These are phyloP conservation scores for Sanghuangporus weigelae DNA, from an alignment of 1,284 basidiomycete species.

Conservation along the genomic window DNA sequence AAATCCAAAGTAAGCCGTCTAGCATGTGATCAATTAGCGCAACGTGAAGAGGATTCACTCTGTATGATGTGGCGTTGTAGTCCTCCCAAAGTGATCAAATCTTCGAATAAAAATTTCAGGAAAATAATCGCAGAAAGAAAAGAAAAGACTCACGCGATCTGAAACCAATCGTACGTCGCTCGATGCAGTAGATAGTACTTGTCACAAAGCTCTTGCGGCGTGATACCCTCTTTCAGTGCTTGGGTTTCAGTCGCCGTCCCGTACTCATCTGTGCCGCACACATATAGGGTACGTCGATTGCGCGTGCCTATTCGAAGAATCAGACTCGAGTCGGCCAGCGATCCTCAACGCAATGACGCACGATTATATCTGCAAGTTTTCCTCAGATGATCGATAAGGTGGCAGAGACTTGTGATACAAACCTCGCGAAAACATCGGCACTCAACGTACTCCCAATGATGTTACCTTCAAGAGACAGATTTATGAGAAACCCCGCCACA, in stretches of 20 bases:
- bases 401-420: slow-evolving; percentile 32
- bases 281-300: slow-evolving; percentile 72
- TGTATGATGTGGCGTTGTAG: slow-evolving; percentile 87
- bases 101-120: slow-evolving; percentile 37
- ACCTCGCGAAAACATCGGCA: slow-evolving; percentile 96
- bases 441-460: slow-evolving; percentile 96
- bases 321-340: not conserved
- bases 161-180: slow-evolving; percentile 95
- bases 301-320: slow-evolving; percentile 50
- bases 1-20: slow-evolving; percentile 14
- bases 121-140: slow-evolving; percentile 3
- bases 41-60: slow-evolving; percentile 47
- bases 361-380: slow-evolving; percentile 54
- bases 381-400: not conserved
- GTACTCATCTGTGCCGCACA: slow-evolving; percentile 99
- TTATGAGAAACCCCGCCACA: not conserved
- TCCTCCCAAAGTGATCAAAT: slow-evolving; percentile 97
- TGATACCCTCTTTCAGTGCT: slow-evolving; percentile 89
- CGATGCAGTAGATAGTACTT: slow-evolving; percentile 90
- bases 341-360: slow-evolving; percentile 32
- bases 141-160: slow-evolving; percentile 56
- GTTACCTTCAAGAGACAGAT: slow-evolving; percentile 57
- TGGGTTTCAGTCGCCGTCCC: slow-evolving; percentile 98
- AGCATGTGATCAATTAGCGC: not conserved
- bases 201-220: slow-evolving; percentile 86